Conservation (phyloP, 306 rosid genomes). For the Quercus aquifolioides region DNA sequence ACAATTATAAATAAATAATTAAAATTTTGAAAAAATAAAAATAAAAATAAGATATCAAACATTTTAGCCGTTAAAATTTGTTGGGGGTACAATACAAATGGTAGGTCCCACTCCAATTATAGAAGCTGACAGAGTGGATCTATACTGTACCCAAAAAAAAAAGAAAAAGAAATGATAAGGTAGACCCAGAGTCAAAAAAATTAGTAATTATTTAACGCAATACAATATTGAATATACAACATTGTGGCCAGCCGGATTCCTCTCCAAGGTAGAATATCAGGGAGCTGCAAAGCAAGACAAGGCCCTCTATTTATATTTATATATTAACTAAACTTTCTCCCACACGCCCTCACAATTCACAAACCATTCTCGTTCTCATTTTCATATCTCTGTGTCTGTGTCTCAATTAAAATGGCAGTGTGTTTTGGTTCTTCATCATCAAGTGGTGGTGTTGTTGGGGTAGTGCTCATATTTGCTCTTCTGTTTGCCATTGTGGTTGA, state of each 20-base stretch:
- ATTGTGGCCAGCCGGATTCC: background rate
- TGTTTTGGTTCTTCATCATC: constrained; percentile 20
- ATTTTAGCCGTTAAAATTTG: too few species aligned
- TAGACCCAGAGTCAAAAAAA: constrained; percentile 10
- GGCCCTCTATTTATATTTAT: background rate
- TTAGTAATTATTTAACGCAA: background rate
- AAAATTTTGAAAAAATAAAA: too few species aligned
- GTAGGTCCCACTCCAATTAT: background rate
- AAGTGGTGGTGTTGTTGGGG: constrained; percentile 19
- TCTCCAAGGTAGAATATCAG: too few species aligned
- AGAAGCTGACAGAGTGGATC: background rate
- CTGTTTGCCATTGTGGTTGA: constrained; percentile 38
- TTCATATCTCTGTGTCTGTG: background rate
- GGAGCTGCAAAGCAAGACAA: too few species aligned
- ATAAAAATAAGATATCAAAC: too few species aligned
- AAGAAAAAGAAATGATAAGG: background rate
- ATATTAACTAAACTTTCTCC: constrained; percentile 3
- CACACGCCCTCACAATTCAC: background rate
- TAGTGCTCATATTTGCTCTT: constrained; percentile 31
- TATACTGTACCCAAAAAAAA: background rate
- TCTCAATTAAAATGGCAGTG: constrained; percentile 30
- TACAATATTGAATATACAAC: background rate
- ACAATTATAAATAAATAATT: too few species aligned
- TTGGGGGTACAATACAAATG: too few species aligned
- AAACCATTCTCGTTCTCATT: background rate